A percentile compares a stretch with the other conserved stretches of the same genome.
phyloP scores from a whole-genome alignment of 176 grass and related monocot genomes.

The Phragmites australis region DNA sequence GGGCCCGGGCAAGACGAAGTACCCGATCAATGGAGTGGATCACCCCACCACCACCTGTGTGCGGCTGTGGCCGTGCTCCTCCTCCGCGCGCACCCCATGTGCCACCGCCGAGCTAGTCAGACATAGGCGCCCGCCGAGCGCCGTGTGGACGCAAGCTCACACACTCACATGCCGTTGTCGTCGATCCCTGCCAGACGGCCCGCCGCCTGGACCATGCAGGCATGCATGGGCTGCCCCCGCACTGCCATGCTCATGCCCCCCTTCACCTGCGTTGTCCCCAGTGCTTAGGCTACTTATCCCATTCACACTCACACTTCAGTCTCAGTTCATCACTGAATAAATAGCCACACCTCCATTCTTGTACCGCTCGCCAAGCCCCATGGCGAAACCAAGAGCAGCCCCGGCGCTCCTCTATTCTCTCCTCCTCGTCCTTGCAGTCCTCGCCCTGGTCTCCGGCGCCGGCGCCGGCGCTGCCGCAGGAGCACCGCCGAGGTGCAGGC shows the following conservation, averaged over 20 bases:
- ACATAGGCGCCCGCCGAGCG: no score
- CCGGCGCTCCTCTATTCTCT: background rate
- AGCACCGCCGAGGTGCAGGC: conserved; percentile 12
- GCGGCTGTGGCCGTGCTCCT: background rate
- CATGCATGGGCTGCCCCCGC: background rate
- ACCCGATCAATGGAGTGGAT: no score
- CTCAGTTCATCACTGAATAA: background rate
- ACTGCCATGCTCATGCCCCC: background rate
- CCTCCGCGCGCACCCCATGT: conserved; percentile 2
- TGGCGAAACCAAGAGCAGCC: background rate
- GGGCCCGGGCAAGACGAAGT: no score
- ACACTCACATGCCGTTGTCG: background rate
- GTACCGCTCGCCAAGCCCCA: background rate
- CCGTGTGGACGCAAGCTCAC: background rate
- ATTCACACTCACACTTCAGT: background rate
- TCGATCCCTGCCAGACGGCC: background rate
- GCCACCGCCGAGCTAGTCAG: background rate
- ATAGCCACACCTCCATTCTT: background rate
- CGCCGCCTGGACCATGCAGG: background rate
- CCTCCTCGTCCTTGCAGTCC: background rate
- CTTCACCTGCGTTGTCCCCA: conserved; percentile 20
- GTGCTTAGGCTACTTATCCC: background rate
- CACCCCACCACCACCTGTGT: no score
- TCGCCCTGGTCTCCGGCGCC: background rate
- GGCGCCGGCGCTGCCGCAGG: background rate